Conservation (phyloP, 768 basidiomycete species). For the Lactarius quietus region DNA sequence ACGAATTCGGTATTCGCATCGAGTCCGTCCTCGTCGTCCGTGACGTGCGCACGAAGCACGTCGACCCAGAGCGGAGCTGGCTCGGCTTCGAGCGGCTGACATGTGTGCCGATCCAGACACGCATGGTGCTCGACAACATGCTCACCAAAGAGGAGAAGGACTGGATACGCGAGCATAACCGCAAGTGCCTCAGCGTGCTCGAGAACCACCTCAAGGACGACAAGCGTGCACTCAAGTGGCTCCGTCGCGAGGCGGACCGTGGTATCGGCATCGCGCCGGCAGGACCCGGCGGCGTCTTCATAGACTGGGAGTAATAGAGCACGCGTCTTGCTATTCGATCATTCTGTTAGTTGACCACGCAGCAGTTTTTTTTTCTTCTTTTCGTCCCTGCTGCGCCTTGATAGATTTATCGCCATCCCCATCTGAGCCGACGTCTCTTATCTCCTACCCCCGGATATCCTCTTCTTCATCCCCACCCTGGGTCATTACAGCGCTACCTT, state of each 20-base stretch:
- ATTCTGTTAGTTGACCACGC: background rate
- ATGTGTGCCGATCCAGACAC: constrained; percentile 89
- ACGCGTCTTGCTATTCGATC: background rate
- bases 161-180: constrained; percentile 90
- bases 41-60: constrained; percentile 65
- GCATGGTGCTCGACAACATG: constrained; percentile 82
- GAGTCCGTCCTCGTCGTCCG: constrained; percentile 82
- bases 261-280: constrained; percentile 65
- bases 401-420: background rate
- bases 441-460: constrained; percentile 12
- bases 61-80: constrained; percentile 75
- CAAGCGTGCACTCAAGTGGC: constrained; percentile 77
- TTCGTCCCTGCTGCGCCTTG: background rate
- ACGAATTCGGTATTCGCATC: constrained; percentile 86
- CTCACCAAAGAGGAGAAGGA: constrained; percentile 80
- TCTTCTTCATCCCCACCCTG: background rate
- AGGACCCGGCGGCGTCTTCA: constrained; percentile 64
- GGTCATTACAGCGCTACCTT: constrained; percentile 14
- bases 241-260: constrained; percentile 71
- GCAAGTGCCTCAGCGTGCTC: constrained; percentile 60
- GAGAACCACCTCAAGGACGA: constrained; percentile 68
- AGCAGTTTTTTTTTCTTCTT: background rate
- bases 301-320: constrained; percentile 57
- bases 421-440: background rate
- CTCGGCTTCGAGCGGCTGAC: constrained; percentile 90